Base-by-base conservation (phyloP, 2,329 filamentous ascomycete genomes). In the Coniochaeta ligniaria region DNA sequence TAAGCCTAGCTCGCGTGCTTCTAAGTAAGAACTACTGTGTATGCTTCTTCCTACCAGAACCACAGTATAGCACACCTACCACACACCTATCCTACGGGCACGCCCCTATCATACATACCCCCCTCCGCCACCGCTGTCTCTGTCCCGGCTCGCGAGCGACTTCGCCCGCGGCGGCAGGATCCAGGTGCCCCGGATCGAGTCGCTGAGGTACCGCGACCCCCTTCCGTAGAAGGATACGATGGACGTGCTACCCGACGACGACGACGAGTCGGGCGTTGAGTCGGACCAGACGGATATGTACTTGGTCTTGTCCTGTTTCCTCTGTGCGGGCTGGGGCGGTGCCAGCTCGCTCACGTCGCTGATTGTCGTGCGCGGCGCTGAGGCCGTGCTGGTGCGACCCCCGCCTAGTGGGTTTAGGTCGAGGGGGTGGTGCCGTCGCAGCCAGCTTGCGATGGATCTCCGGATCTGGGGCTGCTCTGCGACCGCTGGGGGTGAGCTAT, bases 361-460 rank as follows among this genome's bases (percentile, higher is more conserved):
- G 22, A 22, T n/a, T 6, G 26, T 52, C 12, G 26, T 28, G 5
- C 22, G 28, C 2, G 22, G 2, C 9, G 22, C 24, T 5, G 47
- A 52, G 2, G 47, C 47, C 24, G 24, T 31, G 24, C 22, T 70
- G 57, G 60, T 62, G 52, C 55, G 41, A n/a, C 55, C 28, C 14
- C 58, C 60, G 41, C 55, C 58, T 47, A 65, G 20, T 1, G 66
- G 64, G 55, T 68, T 68, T 28, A 68, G 56, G 36, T 64, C 62
- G 33, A 68, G 63, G 33, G 66, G 66, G 45, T 68, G 66, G 61
- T 68, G 65, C n/a, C 64, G 64, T 11, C 66, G 59, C 28, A 68
- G 61, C 66, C 66, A 68, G 63, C 66, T 68, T n/a, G 66, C 66
- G 55, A 68, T 63, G 17, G 66, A 67, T 45, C 45, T 58, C 20